Conservation (phyloP, 805 yeast species). For the Saturnispora bothae region DNA sequence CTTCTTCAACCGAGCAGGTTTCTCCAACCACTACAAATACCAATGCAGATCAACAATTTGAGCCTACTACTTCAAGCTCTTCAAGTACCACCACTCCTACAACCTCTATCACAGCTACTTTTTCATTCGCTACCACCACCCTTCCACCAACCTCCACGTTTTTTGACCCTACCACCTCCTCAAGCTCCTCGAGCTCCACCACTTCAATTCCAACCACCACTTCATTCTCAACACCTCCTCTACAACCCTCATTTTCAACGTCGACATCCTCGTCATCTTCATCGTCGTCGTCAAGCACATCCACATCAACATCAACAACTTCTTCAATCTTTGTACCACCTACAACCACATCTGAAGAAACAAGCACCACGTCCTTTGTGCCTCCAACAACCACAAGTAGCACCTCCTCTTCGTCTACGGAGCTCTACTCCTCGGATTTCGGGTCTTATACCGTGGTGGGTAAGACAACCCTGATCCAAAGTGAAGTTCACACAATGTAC, state of each 20-base stretch:
- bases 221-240: neutral
- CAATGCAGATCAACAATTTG: too few species aligned
- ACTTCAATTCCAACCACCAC: neutral
- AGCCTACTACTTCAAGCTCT: neutral
- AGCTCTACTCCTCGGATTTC: slow-evolving; percentile 11
- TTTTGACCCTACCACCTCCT: neutral
- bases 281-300: slow-evolving; percentile 4
- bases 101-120: neutral
- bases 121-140: neutral
- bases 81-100: neutral
- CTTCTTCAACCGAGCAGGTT: neutral
- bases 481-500: slow-evolving; percentile 12
- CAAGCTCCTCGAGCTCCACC: neutral
- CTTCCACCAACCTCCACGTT: slow-evolving; percentile 8
- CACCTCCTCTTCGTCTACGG: slow-evolving; percentile 6
- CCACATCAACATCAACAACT: neutral
- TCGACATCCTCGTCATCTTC: slow-evolving; percentile 1
- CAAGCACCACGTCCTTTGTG: neutral
- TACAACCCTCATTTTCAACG: too few species aligned
- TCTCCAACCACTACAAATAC: neutral
- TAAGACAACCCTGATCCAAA: slow-evolving; percentile 17
- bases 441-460: slow-evolving; percentile 14
- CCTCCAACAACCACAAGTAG: slow-evolving; percentile 2
- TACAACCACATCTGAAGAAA: slow-evolving; percentile 5
- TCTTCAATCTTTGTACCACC: slow-evolving; percentile 1